phyloP scores from a whole-genome alignment of 805 yeast species.

The Kodamaea jinghongensis region DNA sequence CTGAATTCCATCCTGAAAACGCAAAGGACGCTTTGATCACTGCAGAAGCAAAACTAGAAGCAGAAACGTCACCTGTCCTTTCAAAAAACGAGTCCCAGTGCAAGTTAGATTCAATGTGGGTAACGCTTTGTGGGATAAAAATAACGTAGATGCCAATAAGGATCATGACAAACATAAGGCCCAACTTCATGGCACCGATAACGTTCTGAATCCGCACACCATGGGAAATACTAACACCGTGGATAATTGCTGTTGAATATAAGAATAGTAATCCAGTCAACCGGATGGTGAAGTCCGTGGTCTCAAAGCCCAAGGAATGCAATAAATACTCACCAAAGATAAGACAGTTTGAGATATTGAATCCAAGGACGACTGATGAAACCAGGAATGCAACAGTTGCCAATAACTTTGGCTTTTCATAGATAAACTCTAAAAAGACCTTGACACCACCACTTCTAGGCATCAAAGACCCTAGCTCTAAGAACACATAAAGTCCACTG shows the following conservation, averaged over 20 bases:
- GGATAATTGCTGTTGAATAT: slow-evolving; percentile 38
- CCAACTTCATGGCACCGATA: slow-evolving; percentile 59
- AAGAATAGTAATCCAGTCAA: slow-evolving; percentile 29
- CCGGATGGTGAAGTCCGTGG: slow-evolving; percentile 35
- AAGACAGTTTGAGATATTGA: slow-evolving; percentile 52
- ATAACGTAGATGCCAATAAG: slow-evolving; percentile 57
- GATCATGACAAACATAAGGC: slow-evolving; percentile 52
- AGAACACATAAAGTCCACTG: slow-evolving; percentile 62
- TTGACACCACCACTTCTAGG: slow-evolving; percentile 79
- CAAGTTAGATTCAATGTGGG: slow-evolving; percentile 45
- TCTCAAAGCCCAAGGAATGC: slow-evolving; percentile 43
- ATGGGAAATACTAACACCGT: slow-evolving; percentile 56
- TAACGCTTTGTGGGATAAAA: slow-evolving; percentile 43
- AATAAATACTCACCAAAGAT: slow-evolving; percentile 62
- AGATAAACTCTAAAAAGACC: slow-evolving; percentile 66
- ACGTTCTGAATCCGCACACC: slow-evolving; percentile 63
- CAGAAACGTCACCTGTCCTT: slow-evolving; percentile 31
- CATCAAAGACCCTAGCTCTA: slow-evolving; percentile 68
- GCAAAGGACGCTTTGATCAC: slow-evolving; percentile 58
- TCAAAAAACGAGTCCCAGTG: slow-evolving; percentile 28
- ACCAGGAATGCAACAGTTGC: slow-evolving; percentile 50
- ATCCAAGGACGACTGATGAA: slow-evolving; percentile 53
- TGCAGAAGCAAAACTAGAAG: slow-evolving; percentile 52
- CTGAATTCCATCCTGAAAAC: slow-evolving; percentile 61
- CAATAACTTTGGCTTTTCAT: slow-evolving; percentile 56